Conservation (phyloP, 2,329 filamentous ascomycete genomes). For the Ceratocystis colombiana region DNA sequence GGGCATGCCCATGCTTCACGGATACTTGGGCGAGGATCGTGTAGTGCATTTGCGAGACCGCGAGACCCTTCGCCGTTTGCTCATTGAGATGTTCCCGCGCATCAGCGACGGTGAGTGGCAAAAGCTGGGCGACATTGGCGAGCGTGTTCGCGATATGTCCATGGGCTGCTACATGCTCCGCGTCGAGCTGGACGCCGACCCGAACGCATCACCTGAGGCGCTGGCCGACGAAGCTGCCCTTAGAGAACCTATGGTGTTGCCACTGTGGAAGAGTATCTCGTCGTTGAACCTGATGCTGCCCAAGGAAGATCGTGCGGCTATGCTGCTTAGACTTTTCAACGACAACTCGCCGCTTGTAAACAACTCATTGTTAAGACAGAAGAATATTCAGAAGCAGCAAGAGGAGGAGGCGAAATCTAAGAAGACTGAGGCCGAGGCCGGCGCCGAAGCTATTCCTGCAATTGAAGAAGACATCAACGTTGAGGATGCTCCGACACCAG, state of each 20-base stretch:
- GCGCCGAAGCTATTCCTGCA: slow-evolving; percentile 27
- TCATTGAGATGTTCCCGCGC: slow-evolving; percentile 95
- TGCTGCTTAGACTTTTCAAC: slow-evolving; percentile 84
- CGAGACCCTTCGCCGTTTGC: slow-evolving; percentile 67
- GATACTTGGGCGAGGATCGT: slow-evolving; percentile 72
- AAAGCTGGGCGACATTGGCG: slow-evolving; percentile 76
- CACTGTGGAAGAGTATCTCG: slow-evolving; percentile 86
- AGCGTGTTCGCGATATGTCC: slow-evolving; percentile 63
- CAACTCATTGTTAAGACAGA: slow-evolving; percentile 45
- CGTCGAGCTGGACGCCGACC: slow-evolving; percentile 62
- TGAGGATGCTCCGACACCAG: slow-evolving; percentile 35
- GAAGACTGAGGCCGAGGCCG: slow-evolving; percentile 29
- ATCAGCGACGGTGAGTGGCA: slow-evolving; percentile 64
- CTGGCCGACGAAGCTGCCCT: slow-evolving; percentile 37
- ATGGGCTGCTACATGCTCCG: slow-evolving; percentile 90
- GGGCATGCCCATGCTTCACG: slow-evolving; percentile 80
- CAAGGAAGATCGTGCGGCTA: slow-evolving; percentile 88
- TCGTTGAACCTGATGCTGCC: slow-evolving; percentile 95
- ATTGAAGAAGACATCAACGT: slow-evolving; percentile 30
- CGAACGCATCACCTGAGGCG: slow-evolving; percentile 29
- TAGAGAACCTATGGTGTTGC: slow-evolving; percentile 72
- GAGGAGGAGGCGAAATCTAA: slow-evolving; percentile 29
- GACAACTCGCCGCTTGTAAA: slow-evolving; percentile 78
- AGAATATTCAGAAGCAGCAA: slow-evolving; percentile 34
- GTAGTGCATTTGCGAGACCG: slow-evolving; percentile 66